Evolutionary conservation across 108 stramenopile genomes (phyloP), one percentile per base, ranked within the genome.

Genomic region (Cylindrotheca closterium): DNA sequence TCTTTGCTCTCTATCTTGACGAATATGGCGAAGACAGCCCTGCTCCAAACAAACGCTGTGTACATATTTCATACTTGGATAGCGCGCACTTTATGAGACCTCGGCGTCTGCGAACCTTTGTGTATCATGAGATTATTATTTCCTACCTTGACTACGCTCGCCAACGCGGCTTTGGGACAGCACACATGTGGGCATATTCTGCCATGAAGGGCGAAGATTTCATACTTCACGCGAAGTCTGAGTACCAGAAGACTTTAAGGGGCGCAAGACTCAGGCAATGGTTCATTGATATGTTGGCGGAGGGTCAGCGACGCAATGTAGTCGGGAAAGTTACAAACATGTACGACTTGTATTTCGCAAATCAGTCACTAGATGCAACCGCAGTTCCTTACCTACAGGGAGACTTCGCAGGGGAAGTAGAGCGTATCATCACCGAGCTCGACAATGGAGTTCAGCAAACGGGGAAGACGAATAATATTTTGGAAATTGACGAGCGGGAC

Each of bases 111-210:
- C 71, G 96, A 64, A 96, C 96, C 19, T 91, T 88, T 60, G 87
- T 96, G 23, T 96, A 96, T 67, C 96, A 96, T 60, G 99, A 98
- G 81, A 91, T 99, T 50, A 68, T 99, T 56, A 91, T 97, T 52
- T 87, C 90, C 18, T 99, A 99, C 65, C 84, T 98, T 15, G 94
- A 95, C 58, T 97, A 96, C 72, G 87, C 80, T 4, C 79, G 96
- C 23, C 64, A 80, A 23, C 74, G 80, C 30, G 98, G 99, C 12
- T 97, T 94, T 54, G 71, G 80, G 29, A 89, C 91, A 32, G 93
- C 96, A 28, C 94, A 98, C 71, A 96, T 99, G 32, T 99, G 99
- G 99, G 96, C 97, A 29, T 99, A 97, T 68, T 97, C 99, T 10
- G 97, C 99, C 18, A 81, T 97, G 57, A 94, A 96, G 51, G 97